Conservation (phyloP, 352 stramenopile genomes). For the Globisporangium heterothallicum region DNA sequence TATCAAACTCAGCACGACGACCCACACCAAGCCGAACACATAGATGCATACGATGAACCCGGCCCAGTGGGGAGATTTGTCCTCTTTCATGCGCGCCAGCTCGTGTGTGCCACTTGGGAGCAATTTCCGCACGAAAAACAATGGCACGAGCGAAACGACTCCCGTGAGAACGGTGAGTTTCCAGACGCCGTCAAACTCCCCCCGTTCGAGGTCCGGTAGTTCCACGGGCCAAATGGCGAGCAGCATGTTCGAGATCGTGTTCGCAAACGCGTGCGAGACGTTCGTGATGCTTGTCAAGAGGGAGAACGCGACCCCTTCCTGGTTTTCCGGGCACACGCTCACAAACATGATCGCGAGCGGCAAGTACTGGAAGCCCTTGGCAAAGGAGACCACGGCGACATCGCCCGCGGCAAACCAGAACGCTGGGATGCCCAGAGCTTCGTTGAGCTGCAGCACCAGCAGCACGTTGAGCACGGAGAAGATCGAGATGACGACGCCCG, state of each 20-base stretch:
- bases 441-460: slow-evolving; percentile 60
- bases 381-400: slow-evolving; percentile 58
- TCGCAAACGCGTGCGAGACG: slow-evolving; percentile 56
- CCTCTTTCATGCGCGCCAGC: slow-evolving; percentile 44
- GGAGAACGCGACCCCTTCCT: slow-evolving; percentile 73
- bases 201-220: slow-evolving; percentile 42
- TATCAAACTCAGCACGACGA: slow-evolving; percentile 52
- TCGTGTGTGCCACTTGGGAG: slow-evolving; percentile 45
- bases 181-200: slow-evolving; percentile 65
- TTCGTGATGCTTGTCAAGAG: slow-evolving; percentile 77
- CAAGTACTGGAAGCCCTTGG: slow-evolving; percentile 72
- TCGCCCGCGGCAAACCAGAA: slow-evolving; percentile 82
- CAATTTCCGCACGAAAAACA: slow-evolving; percentile 39
- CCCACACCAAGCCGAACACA: slow-evolving; percentile 58
- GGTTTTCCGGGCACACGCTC: slow-evolving; percentile 58
- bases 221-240: slow-evolving; percentile 71
- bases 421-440: slow-evolving; percentile 43
- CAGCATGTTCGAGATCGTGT: slow-evolving; percentile 76
- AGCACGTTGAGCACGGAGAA: slow-evolving; percentile 75
- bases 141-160: slow-evolving; percentile 45
- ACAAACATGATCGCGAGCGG: slow-evolving; percentile 76
- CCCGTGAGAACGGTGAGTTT: slow-evolving; percentile 72
- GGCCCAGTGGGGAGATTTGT: slow-evolving; percentile 37
- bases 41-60: slow-evolving; percentile 35
- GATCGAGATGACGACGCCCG: slow-evolving; percentile 40